These are phyloP conservation scores for Nicotiana knightiana DNA, from an alignment of 257 asterid genomes.

Conservation along the genomic window DNA sequence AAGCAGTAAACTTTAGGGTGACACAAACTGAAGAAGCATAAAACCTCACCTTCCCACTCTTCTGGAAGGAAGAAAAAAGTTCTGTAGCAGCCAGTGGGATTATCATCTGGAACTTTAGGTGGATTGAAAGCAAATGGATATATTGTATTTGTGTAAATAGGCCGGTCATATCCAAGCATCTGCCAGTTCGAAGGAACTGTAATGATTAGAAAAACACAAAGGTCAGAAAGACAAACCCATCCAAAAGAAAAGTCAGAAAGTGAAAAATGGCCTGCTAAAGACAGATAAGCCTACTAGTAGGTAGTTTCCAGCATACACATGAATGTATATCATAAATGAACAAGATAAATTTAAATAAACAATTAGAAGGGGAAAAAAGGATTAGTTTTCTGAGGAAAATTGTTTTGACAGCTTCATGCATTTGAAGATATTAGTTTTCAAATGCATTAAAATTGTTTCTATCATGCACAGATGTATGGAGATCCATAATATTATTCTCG, in stretches of 20 bases:
- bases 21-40: neutral
- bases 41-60: conserved; percentile 87
- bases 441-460: neutral
- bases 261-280: neutral
- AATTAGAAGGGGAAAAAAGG: neutral
- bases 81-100: conserved; percentile 98
- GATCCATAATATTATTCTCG: neutral
- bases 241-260: neutral
- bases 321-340: neutral
- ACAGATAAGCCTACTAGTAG: neutral
- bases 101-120: conserved; percentile 89
- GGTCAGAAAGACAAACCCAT: neutral
- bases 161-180: conserved; percentile 93
- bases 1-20: neutral
- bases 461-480: neutral
- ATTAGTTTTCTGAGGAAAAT: neutral
- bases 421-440: neutral
- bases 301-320: neutral
- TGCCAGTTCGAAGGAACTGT: conserved; percentile 99
- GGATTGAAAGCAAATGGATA: conserved; percentile 91
- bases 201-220: conserved; percentile 23
- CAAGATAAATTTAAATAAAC: neutral
- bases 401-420: neutral
- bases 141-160: conserved; percentile 74
- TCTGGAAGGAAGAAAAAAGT: conserved; percentile 70